phyloP scores from a whole-genome alignment of 345 rosid genomes.

The Lagerstroemia speciosa region DNA sequence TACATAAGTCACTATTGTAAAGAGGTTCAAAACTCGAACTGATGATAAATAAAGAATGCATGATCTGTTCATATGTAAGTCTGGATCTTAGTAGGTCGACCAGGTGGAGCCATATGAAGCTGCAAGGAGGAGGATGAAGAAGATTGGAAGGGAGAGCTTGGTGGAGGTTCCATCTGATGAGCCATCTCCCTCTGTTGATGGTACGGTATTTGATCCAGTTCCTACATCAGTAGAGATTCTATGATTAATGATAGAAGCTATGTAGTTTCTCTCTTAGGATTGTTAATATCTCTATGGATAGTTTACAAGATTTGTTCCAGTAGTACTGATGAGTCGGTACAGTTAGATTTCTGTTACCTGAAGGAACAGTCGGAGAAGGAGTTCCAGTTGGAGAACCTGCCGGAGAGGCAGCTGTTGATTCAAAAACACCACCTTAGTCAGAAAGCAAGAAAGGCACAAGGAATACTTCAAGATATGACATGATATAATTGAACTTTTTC shows the following conservation, averaged over 20 bases:
- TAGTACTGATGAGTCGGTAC: background rate
- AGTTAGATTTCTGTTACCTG: constrained; percentile 35
- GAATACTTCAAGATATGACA: background rate
- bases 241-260: background rate
- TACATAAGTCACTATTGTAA: background rate
- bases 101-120: constrained; percentile 2
- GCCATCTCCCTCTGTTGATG: constrained; percentile 26
- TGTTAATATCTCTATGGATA: background rate
- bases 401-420: constrained; percentile 28
- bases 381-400: constrained; percentile 42
- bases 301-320: background rate
- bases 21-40: background rate
- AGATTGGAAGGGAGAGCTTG: constrained; percentile 43
- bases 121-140: constrained; percentile 7
- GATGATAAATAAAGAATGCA: background rate
- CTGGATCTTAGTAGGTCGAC: background rate
- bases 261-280: no score
- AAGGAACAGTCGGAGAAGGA: constrained; percentile 32
- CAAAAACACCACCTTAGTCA: constrained; percentile 9
- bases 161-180: constrained; percentile 54
- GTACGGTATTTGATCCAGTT: constrained; percentile 55
- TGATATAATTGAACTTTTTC: background rate
- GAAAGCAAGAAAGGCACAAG: background rate
- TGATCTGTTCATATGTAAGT: background rate
- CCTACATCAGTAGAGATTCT: constrained; percentile 20